Base-by-base conservation (phyloP, 2,329 filamentous ascomycete species). In the Stemphylium vesicarium region DNA sequence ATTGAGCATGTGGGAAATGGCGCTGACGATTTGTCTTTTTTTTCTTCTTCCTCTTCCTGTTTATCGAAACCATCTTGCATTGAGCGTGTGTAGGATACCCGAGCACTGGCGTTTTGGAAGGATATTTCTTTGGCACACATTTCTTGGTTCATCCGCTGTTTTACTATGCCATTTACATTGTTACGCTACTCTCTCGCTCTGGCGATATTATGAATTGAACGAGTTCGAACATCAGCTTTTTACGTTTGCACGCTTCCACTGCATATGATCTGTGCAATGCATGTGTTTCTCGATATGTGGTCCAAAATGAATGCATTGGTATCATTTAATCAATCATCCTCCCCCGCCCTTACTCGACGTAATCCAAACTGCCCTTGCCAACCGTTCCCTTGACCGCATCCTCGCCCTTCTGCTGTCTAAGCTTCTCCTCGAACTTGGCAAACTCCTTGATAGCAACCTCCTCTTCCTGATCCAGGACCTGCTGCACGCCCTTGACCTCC, bases 381-480 rank as follows among this genome's bases (percentile, higher is more conserved):
- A 77, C 72, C 8, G 81, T 84, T 10, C 77, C 74, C 29, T 83
- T 76, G 16, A 78, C 79, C 9, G 82, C 82, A 45, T 79, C 76
- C 2, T 78, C 73, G 0, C 84, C 84, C 73, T 83, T 84, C 59
- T 87, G 84, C 64, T 84, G 79, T 62, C 81, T 81, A 62, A 91
- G 68, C 74, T 89, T 97, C 80, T 97, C 91, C 75, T 98, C 94
- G 72, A 98, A 97, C 77, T 91, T 95, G 62, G 89, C 91, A 78
- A 99, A 98, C 72, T 98, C 94, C 65, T 88, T 79, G 69, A 94
- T 77, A 0, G 93, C 87, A 62, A 97, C 85, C 76, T 96, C 91
- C 74, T 98, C 95, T 77, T 97, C 95, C 67, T 91, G 85, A 67
- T 98, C 94, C 68, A 96, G 77, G 2, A 97, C 89, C 76, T 98